phyloP scores from a whole-genome alignment of 2,329 filamentous ascomycete genomes.

The Thielaviopsis musarum region DNA sequence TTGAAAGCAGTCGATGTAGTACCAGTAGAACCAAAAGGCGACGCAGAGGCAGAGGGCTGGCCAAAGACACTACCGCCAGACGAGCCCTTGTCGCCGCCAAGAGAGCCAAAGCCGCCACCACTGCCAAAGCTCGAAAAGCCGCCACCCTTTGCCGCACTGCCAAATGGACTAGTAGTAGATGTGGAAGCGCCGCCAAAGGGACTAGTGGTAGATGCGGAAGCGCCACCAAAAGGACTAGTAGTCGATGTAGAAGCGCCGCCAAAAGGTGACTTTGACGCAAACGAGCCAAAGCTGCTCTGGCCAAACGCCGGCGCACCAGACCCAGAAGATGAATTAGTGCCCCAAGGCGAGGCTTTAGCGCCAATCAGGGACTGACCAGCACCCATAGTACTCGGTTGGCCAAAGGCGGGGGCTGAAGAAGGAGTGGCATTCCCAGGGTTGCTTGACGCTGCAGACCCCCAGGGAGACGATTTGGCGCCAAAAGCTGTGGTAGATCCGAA shows the following conservation, averaged over 20 bases:
- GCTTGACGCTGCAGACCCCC: conserved; percentile 22
- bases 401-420: conserved; percentile 20
- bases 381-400: conserved; percentile 25
- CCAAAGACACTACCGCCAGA: conserved; percentile 18
- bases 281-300: conserved; percentile 31
- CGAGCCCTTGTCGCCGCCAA: conserved; percentile 20
- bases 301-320: no score
- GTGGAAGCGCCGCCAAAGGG: conserved; percentile 14
- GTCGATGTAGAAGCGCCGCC: conserved; percentile 14
- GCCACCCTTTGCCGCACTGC: conserved; percentile 20
- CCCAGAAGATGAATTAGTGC: conserved; percentile 16
- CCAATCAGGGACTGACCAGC: conserved; percentile 34
- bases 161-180: conserved; percentile 12
- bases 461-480: conserved; percentile 20
- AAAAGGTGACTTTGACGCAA: conserved; percentile 19
- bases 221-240: conserved; percentile 10
- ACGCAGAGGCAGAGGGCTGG: conserved; percentile 12
- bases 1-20: conserved; percentile 20
- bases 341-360: conserved; percentile 37
- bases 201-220: conserved; percentile 14
- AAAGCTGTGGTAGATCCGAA: conserved; percentile 14
- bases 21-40: conserved; percentile 15
- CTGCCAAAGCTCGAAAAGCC: conserved; percentile 39
- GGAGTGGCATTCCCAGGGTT: conserved; percentile 13
- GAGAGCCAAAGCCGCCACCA: conserved; percentile 36